phyloP scores from a whole-genome alignment of 1,284 basidiomycete genomes.

The Tilletia horrida region DNA sequence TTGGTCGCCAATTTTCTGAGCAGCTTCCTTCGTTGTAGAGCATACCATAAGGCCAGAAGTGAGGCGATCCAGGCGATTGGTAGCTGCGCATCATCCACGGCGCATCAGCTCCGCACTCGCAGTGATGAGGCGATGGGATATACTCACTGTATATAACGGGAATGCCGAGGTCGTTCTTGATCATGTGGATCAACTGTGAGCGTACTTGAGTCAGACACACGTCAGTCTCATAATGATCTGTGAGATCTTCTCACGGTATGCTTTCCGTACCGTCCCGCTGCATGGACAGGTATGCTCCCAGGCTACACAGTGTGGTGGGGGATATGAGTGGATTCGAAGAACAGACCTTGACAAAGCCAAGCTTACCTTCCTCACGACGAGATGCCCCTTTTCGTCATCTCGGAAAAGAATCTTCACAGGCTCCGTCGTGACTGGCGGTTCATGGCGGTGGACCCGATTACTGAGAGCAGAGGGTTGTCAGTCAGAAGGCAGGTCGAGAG shows the following conservation, averaged over 20 bases:
- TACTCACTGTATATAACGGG: conserved; percentile 72
- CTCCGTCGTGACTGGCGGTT: conserved; percentile 86
- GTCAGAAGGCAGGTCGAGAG: not conserved
- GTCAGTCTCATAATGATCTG: not conserved
- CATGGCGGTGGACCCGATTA: conserved; percentile 90
- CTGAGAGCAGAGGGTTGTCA: conserved; percentile 52
- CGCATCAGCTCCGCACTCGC: not conserved
- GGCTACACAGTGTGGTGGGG: conserved; percentile 23
- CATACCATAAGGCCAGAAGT: conserved; percentile 97
- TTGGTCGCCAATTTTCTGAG: conserved; percentile 63
- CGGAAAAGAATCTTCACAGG: conserved; percentile 76
- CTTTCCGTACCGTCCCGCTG: conserved; percentile 45
- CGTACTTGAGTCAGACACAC: conserved; percentile 65
- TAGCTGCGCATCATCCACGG: conserved; percentile 59
- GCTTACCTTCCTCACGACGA: conserved; percentile 67
- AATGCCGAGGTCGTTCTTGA: conserved; percentile 79
- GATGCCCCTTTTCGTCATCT: conserved; percentile 74
- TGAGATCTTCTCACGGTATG: conserved; percentile 32
- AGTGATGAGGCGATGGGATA: conserved; percentile 51
- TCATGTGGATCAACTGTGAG: conserved; percentile 69
- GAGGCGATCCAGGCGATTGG: conserved; percentile 88
- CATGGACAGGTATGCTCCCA: conserved; percentile 52
- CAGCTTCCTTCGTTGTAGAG: conserved; percentile 71
- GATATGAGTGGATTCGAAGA: too few species aligned
- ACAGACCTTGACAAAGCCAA: not conserved